These are phyloP conservation scores for Diplosphaera chodatii DNA, from an alignment of 139 green algal genomes.

Conservation along the genomic window DNA sequence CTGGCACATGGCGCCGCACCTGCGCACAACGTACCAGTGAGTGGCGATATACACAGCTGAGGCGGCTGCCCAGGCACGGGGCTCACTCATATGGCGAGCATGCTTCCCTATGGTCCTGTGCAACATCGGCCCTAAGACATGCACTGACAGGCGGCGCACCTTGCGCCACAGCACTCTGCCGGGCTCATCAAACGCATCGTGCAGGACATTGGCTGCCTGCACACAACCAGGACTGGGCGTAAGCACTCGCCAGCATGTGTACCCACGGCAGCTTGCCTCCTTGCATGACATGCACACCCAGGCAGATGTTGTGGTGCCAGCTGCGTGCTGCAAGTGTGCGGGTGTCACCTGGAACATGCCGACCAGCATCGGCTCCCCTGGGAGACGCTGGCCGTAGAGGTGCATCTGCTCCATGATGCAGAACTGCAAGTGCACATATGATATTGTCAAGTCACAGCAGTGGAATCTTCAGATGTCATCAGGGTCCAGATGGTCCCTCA, in stretches of 20 bases:
- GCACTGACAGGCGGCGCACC: not conserved
- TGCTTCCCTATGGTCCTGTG: not conserved
- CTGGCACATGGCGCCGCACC: not conserved
- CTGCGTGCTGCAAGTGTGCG: too few relatives aligned
- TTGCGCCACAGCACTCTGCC: not conserved
- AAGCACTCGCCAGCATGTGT: too few relatives aligned
- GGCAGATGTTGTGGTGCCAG: too few relatives aligned
- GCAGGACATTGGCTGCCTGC: not conserved
- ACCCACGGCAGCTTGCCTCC: too few relatives aligned
- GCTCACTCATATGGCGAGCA: too few relatives aligned
- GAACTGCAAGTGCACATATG: not conserved
- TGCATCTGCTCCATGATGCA: not conserved
- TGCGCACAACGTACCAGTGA: not conserved
- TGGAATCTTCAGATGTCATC: too few relatives aligned
- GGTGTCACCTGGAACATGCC: not conserved
- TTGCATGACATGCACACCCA: too few relatives aligned
- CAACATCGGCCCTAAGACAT: not conserved
- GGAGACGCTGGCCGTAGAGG: not conserved
- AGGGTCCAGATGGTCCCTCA: too few relatives aligned
- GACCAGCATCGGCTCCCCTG: not conserved
- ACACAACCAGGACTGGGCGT: not conserved
- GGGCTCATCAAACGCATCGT: not conserved
- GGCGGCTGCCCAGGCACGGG: too few relatives aligned
- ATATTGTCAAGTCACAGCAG: too few relatives aligned
- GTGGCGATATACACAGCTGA: too few relatives aligned